Evolutionary conservation across 257 asterid genomes (phyloP).

Genomic region (Jaltomata sinuosa): DNA sequence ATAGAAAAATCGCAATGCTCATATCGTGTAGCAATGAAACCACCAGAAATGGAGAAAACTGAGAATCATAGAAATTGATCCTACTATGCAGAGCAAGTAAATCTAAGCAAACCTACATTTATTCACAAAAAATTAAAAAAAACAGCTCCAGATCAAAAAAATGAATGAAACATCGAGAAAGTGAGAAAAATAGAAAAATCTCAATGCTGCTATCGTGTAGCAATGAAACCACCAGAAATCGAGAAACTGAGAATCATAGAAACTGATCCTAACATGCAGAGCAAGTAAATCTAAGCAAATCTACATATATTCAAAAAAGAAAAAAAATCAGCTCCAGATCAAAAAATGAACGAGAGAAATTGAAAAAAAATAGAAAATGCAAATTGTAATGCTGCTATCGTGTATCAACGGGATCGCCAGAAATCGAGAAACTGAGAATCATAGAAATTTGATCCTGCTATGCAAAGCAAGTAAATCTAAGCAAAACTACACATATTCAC

Average conservation of each 20-base stretch:
- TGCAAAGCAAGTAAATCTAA: neutral
- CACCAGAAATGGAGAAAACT: neutral
- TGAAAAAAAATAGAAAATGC: neutral
- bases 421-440: neutral
- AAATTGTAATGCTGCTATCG: neutral
- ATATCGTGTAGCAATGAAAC: neutral
- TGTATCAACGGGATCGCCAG: neutral
- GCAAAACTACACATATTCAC: neutral
- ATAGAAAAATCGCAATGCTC: neutral
- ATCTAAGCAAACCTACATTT: constrained; percentile 2
- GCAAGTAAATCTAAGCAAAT: neutral
- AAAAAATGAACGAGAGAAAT: neutral
- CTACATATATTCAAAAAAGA: neutral
- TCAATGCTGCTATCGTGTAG: neutral
- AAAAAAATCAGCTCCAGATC: neutral
- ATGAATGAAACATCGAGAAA: too few species aligned
- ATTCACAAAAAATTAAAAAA: neutral
- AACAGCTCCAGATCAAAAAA: too few species aligned
- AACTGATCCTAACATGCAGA: neutral
- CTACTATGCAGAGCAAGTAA: neutral
- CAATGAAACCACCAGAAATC: neutral
- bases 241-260: neutral
- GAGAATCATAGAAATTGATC: neutral
- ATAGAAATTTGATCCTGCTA: neutral
- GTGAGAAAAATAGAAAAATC: too few species aligned